Evolutionary conservation across 23 red algal species (phyloP).

Genomic region (Rhodosorus marinus): DNA sequence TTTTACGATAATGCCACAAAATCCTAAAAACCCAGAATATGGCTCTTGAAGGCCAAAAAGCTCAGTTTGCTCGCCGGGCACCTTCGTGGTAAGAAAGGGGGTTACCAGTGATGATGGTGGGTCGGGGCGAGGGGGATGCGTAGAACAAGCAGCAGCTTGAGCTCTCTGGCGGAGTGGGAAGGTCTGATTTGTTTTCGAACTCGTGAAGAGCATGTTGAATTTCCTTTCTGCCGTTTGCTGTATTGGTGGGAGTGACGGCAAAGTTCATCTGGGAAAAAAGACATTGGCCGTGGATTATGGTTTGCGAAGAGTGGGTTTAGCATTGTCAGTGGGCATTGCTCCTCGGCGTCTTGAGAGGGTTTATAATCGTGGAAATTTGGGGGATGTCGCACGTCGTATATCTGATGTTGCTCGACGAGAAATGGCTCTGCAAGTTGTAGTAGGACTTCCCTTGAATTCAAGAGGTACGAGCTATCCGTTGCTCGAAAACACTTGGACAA

Average conservation of each 20-base stretch:
- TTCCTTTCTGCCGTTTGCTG: neutral
- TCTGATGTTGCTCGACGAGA: too few species aligned
- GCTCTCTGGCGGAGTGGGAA: neutral
- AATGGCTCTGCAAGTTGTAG: too few species aligned
- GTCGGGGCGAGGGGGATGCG: constrained; percentile 16
- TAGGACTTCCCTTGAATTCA: too few species aligned
- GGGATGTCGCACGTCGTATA: too few species aligned
- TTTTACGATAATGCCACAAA: neutral
- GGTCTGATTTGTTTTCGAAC: neutral
- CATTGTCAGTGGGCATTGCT: neutral
- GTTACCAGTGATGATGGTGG: constrained; percentile 18
- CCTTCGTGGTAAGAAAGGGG: constrained; percentile 13
- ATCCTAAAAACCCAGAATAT: too few species aligned
- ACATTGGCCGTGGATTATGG: neutral
- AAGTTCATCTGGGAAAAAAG: neutral
- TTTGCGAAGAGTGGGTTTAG: neutral
- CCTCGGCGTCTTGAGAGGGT: too few species aligned
- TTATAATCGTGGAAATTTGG: too few species aligned
- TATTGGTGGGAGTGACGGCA: neutral
- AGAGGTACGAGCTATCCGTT: too few species aligned
- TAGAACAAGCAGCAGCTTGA: neutral
- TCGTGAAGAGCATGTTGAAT: neutral
- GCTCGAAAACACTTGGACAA: too few species aligned
- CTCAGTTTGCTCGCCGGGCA: constrained; percentile 20
- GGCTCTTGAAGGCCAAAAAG: too few species aligned